Evolutionary conservation across 768 basidiomycete species (phyloP), one percentile per base, ranked within the genome.

Genomic region (Panaeolus cyanescens): DNA sequence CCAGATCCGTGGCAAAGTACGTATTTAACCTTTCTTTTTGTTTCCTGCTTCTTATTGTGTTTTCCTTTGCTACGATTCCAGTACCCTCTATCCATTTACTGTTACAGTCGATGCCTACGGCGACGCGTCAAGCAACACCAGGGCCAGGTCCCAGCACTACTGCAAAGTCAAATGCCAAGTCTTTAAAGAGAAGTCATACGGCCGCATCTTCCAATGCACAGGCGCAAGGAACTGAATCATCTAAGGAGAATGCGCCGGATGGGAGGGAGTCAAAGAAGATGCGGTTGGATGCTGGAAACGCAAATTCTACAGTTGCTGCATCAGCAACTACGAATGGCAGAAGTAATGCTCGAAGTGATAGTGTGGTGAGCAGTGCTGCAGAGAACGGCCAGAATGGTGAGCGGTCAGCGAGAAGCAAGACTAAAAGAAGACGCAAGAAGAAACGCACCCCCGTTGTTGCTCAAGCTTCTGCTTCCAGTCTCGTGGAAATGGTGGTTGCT

Each of bases 81-180:
- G 45, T 5, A 50, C 45, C 25, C 30, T 25, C 22, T 25, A 5
- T n/a, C 45, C 7, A 20, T 25, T 50, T 15, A 9, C 10, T 50
- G 4, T 2, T 30, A 3, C 45, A 15, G 1, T 13, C 22, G 3
- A 50, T 50, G 45, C 45, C 45, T n/a, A 25, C 45, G 25, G 45
- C 45, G 45, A 50, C 45, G 45, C 45, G 45, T 50, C 45, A 50
- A 50, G 45, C 45, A 28, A 50, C 45, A 28, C 45, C 45, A 4
- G 45, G 25, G 1, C 45, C 45, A 3, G 45, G 45, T 5, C 45
- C 45, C 1, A 50, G 25, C 45, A 50, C 25, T 28, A 50, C 25
- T 4, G 25, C 45, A 20, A 13, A n/a, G 45, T 50, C 45, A 13
- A 28, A 9, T 28, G 5, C 45, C 13, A 50, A 50, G 25, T 4